Evolutionary conservation across 2,329 filamentous ascomycete genomes (phyloP).

Genomic region (Cladosporium austrohemisphaericum): DNA sequence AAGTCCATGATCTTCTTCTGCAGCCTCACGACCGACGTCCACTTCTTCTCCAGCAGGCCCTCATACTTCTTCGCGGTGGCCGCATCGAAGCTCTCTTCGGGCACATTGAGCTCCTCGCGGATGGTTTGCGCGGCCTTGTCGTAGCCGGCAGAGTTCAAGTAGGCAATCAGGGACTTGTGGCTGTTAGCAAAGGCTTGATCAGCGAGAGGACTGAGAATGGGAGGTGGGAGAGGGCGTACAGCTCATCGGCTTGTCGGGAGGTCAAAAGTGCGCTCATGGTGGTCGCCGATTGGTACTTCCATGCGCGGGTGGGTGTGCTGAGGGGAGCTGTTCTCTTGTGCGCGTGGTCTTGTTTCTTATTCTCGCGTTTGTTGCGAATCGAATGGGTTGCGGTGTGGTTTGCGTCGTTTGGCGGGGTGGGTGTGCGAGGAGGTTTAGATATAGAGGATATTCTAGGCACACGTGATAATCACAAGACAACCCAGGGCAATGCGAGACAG

Average conservation of each 20-base stretch:
- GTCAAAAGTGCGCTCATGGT: slow-evolving; percentile 74
- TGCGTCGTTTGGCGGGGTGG: background rate
- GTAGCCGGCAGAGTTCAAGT: slow-evolving; percentile 71
- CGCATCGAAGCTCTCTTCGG: slow-evolving; percentile 66
- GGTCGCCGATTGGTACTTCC: slow-evolving; percentile 21
- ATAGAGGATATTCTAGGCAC: too few species aligned
- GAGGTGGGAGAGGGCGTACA: slow-evolving; percentile 55
- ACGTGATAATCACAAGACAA: too few species aligned
- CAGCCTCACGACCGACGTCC: slow-evolving; percentile 89
- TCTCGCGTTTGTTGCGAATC: background rate
- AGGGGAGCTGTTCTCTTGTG: background rate
- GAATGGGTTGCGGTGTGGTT: slow-evolving; percentile 3
- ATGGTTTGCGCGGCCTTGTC: slow-evolving; percentile 66
- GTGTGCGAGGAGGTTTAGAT: background rate
- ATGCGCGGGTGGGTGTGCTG: slow-evolving; percentile 5
- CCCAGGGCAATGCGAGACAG: too few species aligned
- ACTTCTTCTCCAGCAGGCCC: slow-evolving; percentile 92
- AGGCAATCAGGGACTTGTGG: slow-evolving; percentile 91
- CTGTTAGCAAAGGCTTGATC: slow-evolving; percentile 47
- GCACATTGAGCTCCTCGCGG: slow-evolving; percentile 71
- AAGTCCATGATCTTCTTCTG: slow-evolving; percentile 99
- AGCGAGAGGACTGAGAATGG: slow-evolving; percentile 23
- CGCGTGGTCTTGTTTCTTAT: background rate
- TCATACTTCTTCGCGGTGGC: slow-evolving; percentile 91
- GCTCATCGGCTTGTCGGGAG: slow-evolving; percentile 78